Conservation (phyloP, 352 stramenopile genomes). For the Elongisporangium senticosum region DNA sequence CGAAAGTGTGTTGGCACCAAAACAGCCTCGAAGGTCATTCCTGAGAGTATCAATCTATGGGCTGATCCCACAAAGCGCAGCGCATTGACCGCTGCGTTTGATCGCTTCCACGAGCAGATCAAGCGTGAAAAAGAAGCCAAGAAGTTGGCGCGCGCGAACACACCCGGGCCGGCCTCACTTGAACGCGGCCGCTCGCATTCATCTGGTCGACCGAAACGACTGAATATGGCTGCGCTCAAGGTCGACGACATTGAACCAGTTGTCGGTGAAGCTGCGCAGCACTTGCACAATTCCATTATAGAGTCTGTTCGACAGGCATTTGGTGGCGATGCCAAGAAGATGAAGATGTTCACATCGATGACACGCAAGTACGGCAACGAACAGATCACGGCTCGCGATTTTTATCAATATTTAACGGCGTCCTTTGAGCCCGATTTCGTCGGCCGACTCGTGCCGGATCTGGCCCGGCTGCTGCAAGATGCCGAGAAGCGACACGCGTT, state of each 20-base stretch:
- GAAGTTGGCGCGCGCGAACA: slow-evolving; percentile 44
- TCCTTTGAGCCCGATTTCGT: slow-evolving; percentile 88
- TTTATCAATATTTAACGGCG: slow-evolving; percentile 87
- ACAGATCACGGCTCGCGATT: slow-evolving; percentile 81
- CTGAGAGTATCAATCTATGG: slow-evolving; percentile 64
- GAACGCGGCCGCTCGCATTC: slow-evolving; percentile 28
- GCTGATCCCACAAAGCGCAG: slow-evolving; percentile 50
- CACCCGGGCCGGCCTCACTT: slow-evolving; percentile 19
- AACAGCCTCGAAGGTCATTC: slow-evolving; percentile 64
- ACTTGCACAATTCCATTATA: slow-evolving; percentile 82
- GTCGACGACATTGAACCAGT: slow-evolving; percentile 81
- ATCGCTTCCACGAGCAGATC: slow-evolving; percentile 57
- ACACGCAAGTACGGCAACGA: slow-evolving; percentile 82
- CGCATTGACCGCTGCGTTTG: slow-evolving; percentile 46
- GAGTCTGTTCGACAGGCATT: slow-evolving; percentile 73
- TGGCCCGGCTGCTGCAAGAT: slow-evolving; percentile 80
- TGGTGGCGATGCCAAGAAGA: slow-evolving; percentile 69
- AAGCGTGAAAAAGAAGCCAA: slow-evolving; percentile 74
- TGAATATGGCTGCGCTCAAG: slow-evolving; percentile 37
- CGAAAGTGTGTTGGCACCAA: slow-evolving; percentile 70
- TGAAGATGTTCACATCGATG: slow-evolving; percentile 83
- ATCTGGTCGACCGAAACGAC: slow-evolving; percentile 26
- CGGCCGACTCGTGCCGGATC: slow-evolving; percentile 73
- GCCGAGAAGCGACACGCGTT: slow-evolving; percentile 79
- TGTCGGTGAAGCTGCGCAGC: slow-evolving; percentile 70